These are phyloP conservation scores for Cicer pinnatifidum DNA, from an alignment of 306 rosid genomes.

Conservation along the genomic window DNA sequence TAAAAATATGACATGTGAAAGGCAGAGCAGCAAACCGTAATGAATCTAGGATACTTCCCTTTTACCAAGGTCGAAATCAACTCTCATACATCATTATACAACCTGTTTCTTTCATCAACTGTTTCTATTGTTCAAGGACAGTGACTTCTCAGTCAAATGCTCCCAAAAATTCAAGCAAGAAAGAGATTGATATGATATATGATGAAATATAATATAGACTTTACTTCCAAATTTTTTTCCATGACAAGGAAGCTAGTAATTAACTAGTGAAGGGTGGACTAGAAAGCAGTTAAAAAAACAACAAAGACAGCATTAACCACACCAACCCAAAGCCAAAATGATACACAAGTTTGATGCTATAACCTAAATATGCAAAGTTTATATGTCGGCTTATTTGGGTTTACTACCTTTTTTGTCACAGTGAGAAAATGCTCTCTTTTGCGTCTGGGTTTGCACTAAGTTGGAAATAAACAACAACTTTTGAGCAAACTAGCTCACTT, in stretches of 20 bases:
- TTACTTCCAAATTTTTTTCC: conserved; percentile 47
- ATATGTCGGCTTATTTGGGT: conserved; percentile 39
- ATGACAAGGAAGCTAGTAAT: conserved; percentile 51
- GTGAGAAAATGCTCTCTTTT: conserved; percentile 23
- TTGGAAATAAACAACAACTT: conserved; percentile 42
- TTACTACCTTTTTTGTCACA: conserved; percentile 32
- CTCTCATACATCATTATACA: conserved; percentile 30
- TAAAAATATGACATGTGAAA: conserved; percentile 42
- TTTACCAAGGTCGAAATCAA: conserved; percentile 40
- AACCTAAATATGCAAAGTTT: conserved; percentile 34
- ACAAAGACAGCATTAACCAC: conserved; percentile 39
- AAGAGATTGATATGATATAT: conserved; percentile 44
- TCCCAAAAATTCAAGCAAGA: conserved; percentile 59
- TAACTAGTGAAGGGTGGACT: conserved; percentile 40
- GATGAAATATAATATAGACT: conserved; percentile 32
- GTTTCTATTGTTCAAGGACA: conserved; percentile 57
- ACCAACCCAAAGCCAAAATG: conserved; percentile 33
- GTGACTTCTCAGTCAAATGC: conserved; percentile 63
- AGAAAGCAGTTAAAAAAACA: conserved; percentile 45
- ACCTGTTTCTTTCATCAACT: conserved; percentile 41
- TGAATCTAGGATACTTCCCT: conserved; percentile 46
- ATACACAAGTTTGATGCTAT: conserved; percentile 7
- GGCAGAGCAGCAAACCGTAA: background rate
- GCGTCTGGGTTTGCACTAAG: conserved; percentile 43
- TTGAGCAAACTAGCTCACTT: conserved; percentile 36